A percentile compares a stretch with the other conserved stretches of the same genome.
These are phyloP conservation scores for Mycena pura DNA, from an alignment of 768 basidiomycete species.

Conservation along the genomic window DNA sequence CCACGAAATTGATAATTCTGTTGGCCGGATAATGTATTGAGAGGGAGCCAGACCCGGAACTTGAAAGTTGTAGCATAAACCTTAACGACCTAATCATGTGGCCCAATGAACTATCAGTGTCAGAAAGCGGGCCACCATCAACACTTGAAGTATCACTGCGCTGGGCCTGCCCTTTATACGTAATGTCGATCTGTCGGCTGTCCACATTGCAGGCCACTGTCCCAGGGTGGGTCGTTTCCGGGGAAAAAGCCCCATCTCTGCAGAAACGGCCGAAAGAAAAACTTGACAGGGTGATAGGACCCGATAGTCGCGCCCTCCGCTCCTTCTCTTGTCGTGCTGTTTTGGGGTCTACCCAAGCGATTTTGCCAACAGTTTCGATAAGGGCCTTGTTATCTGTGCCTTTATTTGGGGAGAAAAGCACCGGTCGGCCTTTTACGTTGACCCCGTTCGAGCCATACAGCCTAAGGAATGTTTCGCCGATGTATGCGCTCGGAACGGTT, in stretches of 20 bases:
- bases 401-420: slow-evolving; percentile 31
- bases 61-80: too few relatives aligned
- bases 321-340: slow-evolving; percentile 32
- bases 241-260: slow-evolving; percentile 40
- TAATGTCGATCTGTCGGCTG: slow-evolving; percentile 37
- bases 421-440: slow-evolving; percentile 30
- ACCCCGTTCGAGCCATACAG: slow-evolving; percentile 38
- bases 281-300: slow-evolving; percentile 28
- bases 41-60: too few relatives aligned
- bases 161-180: not conserved
- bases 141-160: too few relatives aligned
- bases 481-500: slow-evolving; percentile 31
- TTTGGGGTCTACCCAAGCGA: slow-evolving; percentile 39
- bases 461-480: slow-evolving; percentile 34
- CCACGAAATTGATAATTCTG: slow-evolving; percentile 31
- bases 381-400: slow-evolving; percentile 30
- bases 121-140: too few relatives aligned
- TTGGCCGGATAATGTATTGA: slow-evolving; percentile 31
- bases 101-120: too few relatives aligned
- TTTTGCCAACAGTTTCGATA: slow-evolving; percentile 32
- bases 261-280: slow-evolving; percentile 46
- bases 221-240: slow-evolving; percentile 36
- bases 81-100: too few relatives aligned
- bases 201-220: slow-evolving; percentile 46
- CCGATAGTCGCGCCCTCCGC: slow-evolving; percentile 28